Conservation (phyloP, 805 yeast genomes). For the Saccharomyces jurei region DNA sequence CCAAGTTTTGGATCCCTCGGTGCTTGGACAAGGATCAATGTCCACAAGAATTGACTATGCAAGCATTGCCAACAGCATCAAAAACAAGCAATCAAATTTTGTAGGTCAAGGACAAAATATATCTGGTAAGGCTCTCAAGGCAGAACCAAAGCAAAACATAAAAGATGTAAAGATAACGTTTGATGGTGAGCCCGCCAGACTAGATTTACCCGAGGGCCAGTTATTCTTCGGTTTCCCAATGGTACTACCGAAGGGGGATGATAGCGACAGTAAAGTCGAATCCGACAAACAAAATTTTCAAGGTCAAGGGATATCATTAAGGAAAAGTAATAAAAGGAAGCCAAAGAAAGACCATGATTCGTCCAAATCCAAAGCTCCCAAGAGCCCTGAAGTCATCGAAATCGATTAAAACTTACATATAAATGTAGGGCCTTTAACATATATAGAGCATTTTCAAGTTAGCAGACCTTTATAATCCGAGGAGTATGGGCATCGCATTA, state of each 20-base stretch:
- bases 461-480: background rate
- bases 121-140: conserved; percentile 46
- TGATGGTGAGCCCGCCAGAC: conserved; percentile 60
- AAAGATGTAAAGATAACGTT: conserved; percentile 41
- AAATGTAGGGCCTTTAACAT: background rate
- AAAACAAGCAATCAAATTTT: conserved; percentile 31
- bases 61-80: conserved; percentile 41
- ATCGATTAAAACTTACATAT: conserved; percentile 43
- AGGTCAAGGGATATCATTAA: conserved; percentile 71
- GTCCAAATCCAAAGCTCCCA: conserved; percentile 50
- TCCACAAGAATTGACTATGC: conserved; percentile 56
- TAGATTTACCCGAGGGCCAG: conserved; percentile 74
- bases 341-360: conserved; percentile 45
- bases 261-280: conserved; percentile 17
- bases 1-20: conserved; percentile 22
- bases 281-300: conserved; percentile 28
- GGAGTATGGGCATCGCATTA: background rate
- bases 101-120: conserved; percentile 62
- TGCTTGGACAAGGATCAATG: conserved; percentile 59
- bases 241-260: conserved; percentile 33
- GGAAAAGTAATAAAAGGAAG: conserved; percentile 64
- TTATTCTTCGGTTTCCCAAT: conserved; percentile 91
- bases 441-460: background rate
- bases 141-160: conserved; percentile 5
- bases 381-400: conserved; percentile 74